Evolutionary conservation across 2,329 filamentous ascomycete genomes (phyloP), one percentile per base, ranked within the genome.

Genomic region (Cladosporium sp.): DNA sequence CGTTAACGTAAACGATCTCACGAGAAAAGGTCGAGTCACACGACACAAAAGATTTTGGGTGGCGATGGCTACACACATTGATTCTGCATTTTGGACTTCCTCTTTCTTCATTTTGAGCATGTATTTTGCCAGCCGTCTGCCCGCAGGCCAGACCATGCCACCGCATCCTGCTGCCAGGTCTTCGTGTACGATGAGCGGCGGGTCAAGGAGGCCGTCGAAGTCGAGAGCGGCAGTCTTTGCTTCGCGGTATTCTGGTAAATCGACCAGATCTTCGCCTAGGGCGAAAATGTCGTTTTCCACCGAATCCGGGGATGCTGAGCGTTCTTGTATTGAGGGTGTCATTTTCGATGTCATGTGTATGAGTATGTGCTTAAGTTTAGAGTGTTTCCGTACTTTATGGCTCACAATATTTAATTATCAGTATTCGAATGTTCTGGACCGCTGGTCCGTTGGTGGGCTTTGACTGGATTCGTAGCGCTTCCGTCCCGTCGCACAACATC

Each of bases 61-160:
- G 15, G 15, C n/a, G 37, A 9, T 51, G 20, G 28, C 28, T 51
- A 45, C 51, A 56, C 30, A 37, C 47, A 30, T 57, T 37, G 54
- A 39, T 34, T 59, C 17, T 12, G 47, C 50, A 20, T 56, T 78
- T 59, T 74, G 75, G 63, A 96, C 73, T 64, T 84, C 77, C n/a
- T 82, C 76, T 62, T 78, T 78, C 66, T 90, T 88, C 69, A 87
- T 87, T 55, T 87, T 84, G 60, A 97, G 80, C 82, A 97, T 83
- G 72, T 97, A 95, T 74, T 88, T 90, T 19, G 89, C 84, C 55
- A 99, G 80, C 15, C 94, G 84, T 85, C 96, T 89, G 11, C 94
- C 94, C 0, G 93, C 93, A 3, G 92, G 93, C 94, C 94, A 97
- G 11, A 95, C 82, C 75, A 95, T 90, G 2, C 94, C 94, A 51